phyloP scores from a whole-genome alignment of 805 yeast species.

The Candida takata region DNA sequence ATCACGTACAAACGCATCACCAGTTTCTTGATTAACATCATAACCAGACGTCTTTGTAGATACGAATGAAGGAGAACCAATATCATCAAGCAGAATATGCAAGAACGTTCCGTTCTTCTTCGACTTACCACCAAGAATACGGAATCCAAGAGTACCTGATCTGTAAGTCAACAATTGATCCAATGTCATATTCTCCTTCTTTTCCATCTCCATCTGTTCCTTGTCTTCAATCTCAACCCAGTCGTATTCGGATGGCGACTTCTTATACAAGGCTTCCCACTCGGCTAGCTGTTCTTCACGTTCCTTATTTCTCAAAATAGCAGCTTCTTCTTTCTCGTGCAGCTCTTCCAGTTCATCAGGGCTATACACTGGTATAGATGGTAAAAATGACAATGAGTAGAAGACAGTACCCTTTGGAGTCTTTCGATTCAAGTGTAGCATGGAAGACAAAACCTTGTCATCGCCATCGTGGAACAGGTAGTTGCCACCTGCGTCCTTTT shows the following conservation, averaged over 20 bases:
- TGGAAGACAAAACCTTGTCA: conserved; percentile 33
- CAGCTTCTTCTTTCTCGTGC: conserved; percentile 33
- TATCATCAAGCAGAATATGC: conserved; percentile 61
- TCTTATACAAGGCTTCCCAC: conserved; percentile 43
- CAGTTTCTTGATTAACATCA: conserved; percentile 39
- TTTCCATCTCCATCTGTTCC: conserved; percentile 26
- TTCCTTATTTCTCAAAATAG: conserved; percentile 30
- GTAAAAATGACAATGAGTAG: conserved; percentile 58
- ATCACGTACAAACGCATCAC: conserved; percentile 64
- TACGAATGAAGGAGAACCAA: conserved; percentile 48
- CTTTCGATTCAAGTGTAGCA: conserved; percentile 25
- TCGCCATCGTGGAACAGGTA: conserved; percentile 47
- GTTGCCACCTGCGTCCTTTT: conserved; percentile 39
- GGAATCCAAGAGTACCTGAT: conserved; percentile 57
- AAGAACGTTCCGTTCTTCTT: conserved; percentile 42
- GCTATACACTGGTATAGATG: conserved; percentile 56
- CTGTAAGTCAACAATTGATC: conserved; percentile 47
- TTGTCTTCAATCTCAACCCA: conserved; percentile 46
- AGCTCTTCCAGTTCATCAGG: conserved; percentile 46
- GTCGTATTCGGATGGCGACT: conserved; percentile 57
- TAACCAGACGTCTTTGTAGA: conserved; percentile 44
- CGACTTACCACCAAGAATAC: conserved; percentile 43
- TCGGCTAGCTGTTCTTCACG: conserved; percentile 32
- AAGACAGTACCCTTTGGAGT: conserved; percentile 45
- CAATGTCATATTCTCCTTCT: conserved; percentile 41